phyloP scores from a whole-genome alignment of 805 yeast species.

The Sungouiella thailandica region DNA sequence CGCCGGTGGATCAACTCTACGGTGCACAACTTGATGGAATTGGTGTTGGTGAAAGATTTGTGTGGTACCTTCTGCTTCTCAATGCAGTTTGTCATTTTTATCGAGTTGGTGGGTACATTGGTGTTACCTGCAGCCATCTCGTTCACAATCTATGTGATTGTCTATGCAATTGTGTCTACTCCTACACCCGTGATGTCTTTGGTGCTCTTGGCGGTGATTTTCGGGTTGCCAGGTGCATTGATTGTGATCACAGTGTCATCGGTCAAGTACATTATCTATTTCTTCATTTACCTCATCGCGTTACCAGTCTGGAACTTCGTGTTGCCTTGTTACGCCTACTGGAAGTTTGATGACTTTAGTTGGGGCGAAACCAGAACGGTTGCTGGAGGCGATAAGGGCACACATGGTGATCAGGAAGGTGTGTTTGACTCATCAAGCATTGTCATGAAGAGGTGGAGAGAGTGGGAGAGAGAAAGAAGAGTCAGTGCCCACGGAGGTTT shows the following conservation, averaged over 20 bases:
- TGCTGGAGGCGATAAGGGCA: constrained; percentile 59
- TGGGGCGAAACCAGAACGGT: constrained; percentile 96
- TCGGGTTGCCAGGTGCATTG: constrained; percentile 81
- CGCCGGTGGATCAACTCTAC: constrained; percentile 98
- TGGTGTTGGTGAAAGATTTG: constrained; percentile 75
- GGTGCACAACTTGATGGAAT: constrained; percentile 85
- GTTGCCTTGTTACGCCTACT: constrained; percentile 78
- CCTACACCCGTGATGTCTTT: constrained; percentile 80
- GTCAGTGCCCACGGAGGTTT: constrained; percentile 20
- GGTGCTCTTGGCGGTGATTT: constrained; percentile 66
- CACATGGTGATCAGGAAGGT: constrained; percentile 69
- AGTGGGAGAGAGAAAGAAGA: constrained; percentile 71
- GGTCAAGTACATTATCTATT: constrained; percentile 69
- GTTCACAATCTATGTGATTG: constrained; percentile 75
- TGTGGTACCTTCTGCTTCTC: constrained; percentile 95
- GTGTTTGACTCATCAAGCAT: constrained; percentile 89
- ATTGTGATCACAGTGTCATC: constrained; percentile 79
- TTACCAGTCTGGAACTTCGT: constrained; percentile 94
- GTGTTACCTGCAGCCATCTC: constrained; percentile 85
- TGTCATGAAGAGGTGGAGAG: constrained; percentile 91
- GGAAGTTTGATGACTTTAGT: constrained; percentile 94
- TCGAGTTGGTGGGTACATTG: constrained; percentile 82
- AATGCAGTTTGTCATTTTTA: constrained; percentile 84
- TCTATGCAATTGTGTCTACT: constrained; percentile 59
- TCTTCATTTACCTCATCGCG: constrained; percentile 70